phyloP scores from a whole-genome alignment of 768 basidiomycete genomes.

The Cystoderma amianthinum region DNA sequence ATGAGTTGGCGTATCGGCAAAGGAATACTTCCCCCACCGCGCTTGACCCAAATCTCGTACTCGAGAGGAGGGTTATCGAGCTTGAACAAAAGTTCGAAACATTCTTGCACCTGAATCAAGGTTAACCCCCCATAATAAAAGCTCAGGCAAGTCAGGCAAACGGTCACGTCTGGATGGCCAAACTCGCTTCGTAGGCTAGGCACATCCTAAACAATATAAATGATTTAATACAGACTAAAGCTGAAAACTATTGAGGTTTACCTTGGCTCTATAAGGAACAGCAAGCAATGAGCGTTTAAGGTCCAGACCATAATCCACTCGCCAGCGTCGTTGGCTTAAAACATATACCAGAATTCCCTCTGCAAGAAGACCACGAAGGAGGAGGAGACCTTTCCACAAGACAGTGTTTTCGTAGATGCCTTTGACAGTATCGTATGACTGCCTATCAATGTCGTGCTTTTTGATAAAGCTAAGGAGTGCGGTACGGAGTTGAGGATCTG shows the following conservation, averaged over 20 bases:
- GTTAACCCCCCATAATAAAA: conserved; percentile 44
- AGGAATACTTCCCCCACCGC: conserved; percentile 21
- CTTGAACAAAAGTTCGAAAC: conserved; percentile 29
- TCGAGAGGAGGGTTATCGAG: conserved; percentile 31
- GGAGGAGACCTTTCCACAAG: conserved; percentile 29
- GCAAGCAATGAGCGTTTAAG: no score
- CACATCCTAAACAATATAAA: no score
- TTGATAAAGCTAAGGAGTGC: no score
- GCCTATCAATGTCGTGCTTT: no score
- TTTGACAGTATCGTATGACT: conserved; percentile 5
- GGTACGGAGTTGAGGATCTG: no score
- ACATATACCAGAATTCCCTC: conserved; percentile 30
- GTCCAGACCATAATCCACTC: conserved; percentile 47
- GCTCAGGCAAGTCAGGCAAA: conserved; percentile 36
- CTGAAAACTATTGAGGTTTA: no score
- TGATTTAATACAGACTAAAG: no score
- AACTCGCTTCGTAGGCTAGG: no score
- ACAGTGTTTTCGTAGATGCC: conserved; percentile 8
- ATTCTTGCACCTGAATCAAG: conserved; percentile 24
- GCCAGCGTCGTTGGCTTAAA: conserved; percentile 33
- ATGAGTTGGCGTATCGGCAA: conserved; percentile 17
- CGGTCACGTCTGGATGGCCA: no score
- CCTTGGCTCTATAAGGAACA: no score
- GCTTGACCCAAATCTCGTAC: conserved; percentile 37
- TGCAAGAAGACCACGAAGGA: conserved; percentile 37